A percentile compares a stretch with the other conserved stretches of the same genome.
These are phyloP conservation scores for Agapanthus africanus DNA, from an alignment of 106 monocot species.

Conservation along the genomic window DNA sequence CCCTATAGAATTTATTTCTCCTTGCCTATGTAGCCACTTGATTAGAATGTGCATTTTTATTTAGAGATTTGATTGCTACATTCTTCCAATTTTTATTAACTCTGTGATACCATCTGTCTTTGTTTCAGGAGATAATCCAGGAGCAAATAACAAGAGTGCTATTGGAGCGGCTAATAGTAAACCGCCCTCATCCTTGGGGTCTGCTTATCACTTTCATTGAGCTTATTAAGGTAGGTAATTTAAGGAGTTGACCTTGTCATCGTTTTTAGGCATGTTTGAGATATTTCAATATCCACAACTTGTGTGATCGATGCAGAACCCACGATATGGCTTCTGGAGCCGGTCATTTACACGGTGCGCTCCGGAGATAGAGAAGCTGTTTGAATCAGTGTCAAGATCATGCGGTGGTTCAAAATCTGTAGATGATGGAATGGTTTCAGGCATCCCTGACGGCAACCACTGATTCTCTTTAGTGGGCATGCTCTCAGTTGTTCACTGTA, in stretches of 20 bases:
- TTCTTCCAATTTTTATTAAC: background rate
- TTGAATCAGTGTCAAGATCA: constrained; percentile 79
- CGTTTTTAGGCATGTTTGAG: no score
- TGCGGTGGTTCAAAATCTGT: constrained; percentile 63
- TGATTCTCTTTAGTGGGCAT: constrained; percentile 19
- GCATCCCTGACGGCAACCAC: constrained; percentile 40
- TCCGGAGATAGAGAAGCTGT: constrained; percentile 83
- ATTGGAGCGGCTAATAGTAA: constrained; percentile 80
- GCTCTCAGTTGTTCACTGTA: no score
- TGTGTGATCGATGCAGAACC: constrained; percentile 44
- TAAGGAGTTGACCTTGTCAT: no score
- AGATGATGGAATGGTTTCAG: constrained; percentile 56
- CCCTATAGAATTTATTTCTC: no score
- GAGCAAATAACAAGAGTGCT: constrained; percentile 94
- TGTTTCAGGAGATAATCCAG: constrained; percentile 62
- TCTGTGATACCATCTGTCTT: background rate
- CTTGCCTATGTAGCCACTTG: no score
- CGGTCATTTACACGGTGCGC: constrained; percentile 62
- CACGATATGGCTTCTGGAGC: constrained; percentile 80
- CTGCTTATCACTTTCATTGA: constrained; percentile 93
- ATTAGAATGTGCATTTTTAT: no score
- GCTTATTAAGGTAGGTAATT: constrained; percentile 85
- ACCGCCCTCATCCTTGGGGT: constrained; percentile 96
- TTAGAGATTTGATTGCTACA: background rate
- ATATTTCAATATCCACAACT: background rate